Conservation (phyloP, 768 basidiomycete genomes). For the Tephrocybe sp. region DNA sequence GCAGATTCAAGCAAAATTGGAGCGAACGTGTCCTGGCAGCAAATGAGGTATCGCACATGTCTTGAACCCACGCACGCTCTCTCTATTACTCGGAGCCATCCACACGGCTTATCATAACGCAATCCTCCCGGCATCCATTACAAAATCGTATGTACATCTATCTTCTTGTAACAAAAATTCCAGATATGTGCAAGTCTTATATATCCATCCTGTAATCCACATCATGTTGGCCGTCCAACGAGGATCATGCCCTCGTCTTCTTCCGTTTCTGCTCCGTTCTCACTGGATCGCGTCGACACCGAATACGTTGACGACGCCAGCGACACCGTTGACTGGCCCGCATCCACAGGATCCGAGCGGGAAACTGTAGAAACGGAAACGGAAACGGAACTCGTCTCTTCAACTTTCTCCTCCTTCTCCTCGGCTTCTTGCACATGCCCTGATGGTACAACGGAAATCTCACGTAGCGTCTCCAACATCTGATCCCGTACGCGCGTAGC, state of each 20-base stretch:
- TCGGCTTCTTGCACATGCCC: constrained; percentile 7
- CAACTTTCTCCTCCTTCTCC: constrained; percentile 8
- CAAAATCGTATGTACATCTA: too few species aligned
- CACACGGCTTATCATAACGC: too few species aligned
- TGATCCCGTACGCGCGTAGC: constrained; percentile 64
- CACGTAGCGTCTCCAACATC: constrained; percentile 78
- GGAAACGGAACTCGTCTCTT: constrained; percentile 5
- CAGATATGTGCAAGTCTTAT: background rate
- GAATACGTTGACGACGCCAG: constrained; percentile 34
- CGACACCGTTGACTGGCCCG: constrained; percentile 30
- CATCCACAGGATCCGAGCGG: background rate
- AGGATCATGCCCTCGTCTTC: constrained; percentile 85
- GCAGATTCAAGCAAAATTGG: background rate
- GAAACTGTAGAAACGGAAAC: background rate
- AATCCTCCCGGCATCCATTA: too few species aligned
- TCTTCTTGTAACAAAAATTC: too few species aligned
- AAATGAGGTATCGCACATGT: constrained; percentile 19
- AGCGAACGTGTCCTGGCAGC: constrained; percentile 5
- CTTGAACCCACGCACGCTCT: constrained; percentile 1
- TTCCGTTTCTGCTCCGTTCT: constrained; percentile 73
- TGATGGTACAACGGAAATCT: constrained; percentile 63
- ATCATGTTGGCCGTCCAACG: constrained; percentile 57
- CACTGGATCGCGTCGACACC: constrained; percentile 44
- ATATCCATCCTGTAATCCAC: background rate
- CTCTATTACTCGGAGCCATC: too few species aligned